Conservation (phyloP, 2,329 filamentous ascomycete genomes). For the Fusarium beomiforme region DNA sequence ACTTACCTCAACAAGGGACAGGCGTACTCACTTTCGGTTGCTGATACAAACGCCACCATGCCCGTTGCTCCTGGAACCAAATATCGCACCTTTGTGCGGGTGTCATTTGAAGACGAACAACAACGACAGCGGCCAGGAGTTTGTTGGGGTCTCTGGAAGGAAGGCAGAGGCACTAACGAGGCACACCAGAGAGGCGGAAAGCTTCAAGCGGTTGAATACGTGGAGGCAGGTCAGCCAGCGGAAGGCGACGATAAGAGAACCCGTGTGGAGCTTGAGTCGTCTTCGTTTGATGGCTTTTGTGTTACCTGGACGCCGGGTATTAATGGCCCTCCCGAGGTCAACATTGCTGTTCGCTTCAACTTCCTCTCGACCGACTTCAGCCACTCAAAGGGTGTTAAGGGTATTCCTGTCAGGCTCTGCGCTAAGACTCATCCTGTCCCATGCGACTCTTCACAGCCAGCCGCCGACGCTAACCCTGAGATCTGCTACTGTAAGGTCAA, state of each 20-base stretch:
- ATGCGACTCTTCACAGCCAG: constrained; percentile 59
- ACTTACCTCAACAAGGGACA: constrained; percentile 99
- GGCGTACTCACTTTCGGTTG: constrained; percentile 86
- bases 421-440: constrained; percentile 82
- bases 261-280: constrained; percentile 75
- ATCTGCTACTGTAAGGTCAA: constrained; percentile 97
- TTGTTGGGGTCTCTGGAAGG: constrained; percentile 94
- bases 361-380: constrained; percentile 99
- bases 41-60: constrained; percentile 76
- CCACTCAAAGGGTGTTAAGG: constrained; percentile 98
- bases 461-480: constrained; percentile 65
- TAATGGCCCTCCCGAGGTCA: constrained; percentile 78
- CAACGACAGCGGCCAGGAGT: constrained; percentile 84
- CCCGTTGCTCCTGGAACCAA: constrained; percentile 69
- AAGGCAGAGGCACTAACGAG: constrained; percentile 94
- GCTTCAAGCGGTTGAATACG: constrained; percentile 93
- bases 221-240: constrained; percentile 70
- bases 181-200: constrained; percentile 93
- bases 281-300: constrained; percentile 93
- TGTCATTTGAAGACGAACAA: constrained; percentile 96
- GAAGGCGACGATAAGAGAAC: constrained; percentile 74
- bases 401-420: constrained; percentile 92
- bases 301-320: constrained; percentile 85
- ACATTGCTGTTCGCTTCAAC: constrained; percentile 93
- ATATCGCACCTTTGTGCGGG: constrained; percentile 91